Base-by-base conservation (phyloP, 768 basidiomycete species). In the Termitomyces bulborhizus region DNA sequence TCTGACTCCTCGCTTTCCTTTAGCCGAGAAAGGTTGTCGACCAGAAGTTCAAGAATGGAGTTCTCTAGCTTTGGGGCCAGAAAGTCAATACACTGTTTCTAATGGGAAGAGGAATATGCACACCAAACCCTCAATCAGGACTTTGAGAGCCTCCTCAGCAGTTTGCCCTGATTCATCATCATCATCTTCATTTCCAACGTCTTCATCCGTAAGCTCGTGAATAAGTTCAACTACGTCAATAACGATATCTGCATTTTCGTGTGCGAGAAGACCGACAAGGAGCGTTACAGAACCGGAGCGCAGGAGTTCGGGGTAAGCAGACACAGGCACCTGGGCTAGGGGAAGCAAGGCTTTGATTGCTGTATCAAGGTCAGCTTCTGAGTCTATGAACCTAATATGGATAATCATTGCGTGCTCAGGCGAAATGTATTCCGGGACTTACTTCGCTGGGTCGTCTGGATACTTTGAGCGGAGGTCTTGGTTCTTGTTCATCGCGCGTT, bases 231-330 rank as follows among this genome's bases (percentile, higher is more conserved):
- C 85, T 32, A 93, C 88, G 61, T 97, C 94, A 53, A 98, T 90
- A n/a, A 90, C 90, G 57, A 99, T 98, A 71, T 99, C 97, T 46
- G 87, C 80, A 67, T 99, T 99, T 70, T 99, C 97, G 67, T 99
- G 95, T 54, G 85, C 90, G 54, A 99, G 82, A 46, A 99, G 80
- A 31, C 90, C 93, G 54, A 90, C 80, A 46, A 98, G 78, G 27
- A 85, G 73, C 32, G 77, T 66, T 15, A 93, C 73, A 16, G 85
- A 75, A 34, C 88, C 90, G 5, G 88, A 86, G 42, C 82, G 82
- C 53, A 95, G 81, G 49, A 98, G 77, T 66, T 98, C 94, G 24
- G 93, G 88, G 68, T 97, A 99, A 56, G 93, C 88, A 21, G 91
- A 68, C 6, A 78, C 74, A 0, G 95, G 90, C 3, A 80, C 81